Evolutionary conservation across 1,284 basidiomycete species (phyloP).

Genomic region (Trametes sp.): DNA sequence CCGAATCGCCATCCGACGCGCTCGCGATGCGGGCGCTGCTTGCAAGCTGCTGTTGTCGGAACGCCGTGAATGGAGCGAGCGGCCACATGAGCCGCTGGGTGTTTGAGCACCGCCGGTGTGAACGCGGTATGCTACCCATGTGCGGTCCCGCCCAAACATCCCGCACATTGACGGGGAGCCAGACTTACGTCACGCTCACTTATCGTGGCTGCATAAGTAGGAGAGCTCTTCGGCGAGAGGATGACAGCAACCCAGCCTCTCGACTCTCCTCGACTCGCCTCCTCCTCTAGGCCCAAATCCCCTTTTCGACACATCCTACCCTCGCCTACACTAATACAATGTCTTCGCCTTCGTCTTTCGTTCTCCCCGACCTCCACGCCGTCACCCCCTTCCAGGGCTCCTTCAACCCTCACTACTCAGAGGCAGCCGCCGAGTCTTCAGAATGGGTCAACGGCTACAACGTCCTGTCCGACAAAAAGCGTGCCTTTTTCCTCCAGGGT

Average conservation of each 20-base stretch:
- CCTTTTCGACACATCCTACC: slow-evolving; percentile 17
- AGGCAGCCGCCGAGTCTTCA: slow-evolving; percentile 61
- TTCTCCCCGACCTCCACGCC: slow-evolving; percentile 63
- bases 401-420: slow-evolving; percentile 62
- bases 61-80: slow-evolving; percentile 11
- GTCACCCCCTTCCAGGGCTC: slow-evolving; percentile 54
- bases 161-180: slow-evolving; percentile 1
- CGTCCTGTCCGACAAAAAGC: slow-evolving; percentile 66
- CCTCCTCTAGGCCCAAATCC: background rate
- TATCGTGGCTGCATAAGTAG: background rate
- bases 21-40: slow-evolving; percentile 1
- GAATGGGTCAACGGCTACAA: slow-evolving; percentile 70
- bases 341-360: slow-evolving; percentile 48
- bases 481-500: slow-evolving; percentile 64
- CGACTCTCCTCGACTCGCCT: background rate
- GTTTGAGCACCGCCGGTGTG: background rate
- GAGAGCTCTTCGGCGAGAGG: background rate
- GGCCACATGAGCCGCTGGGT: background rate
- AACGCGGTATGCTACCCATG: background rate
- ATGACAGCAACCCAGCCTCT: slow-evolving; percentile 2
- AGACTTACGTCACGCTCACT: slow-evolving; percentile 3
- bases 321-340: slow-evolving; percentile 37
- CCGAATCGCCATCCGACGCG: slow-evolving; percentile 12
- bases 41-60: slow-evolving; percentile 6
- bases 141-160: slow-evolving; percentile 1